phyloP scores from a whole-genome alignment of 2,329 filamentous ascomycete genomes.

The Berkeleyomyces rouxiae region DNA sequence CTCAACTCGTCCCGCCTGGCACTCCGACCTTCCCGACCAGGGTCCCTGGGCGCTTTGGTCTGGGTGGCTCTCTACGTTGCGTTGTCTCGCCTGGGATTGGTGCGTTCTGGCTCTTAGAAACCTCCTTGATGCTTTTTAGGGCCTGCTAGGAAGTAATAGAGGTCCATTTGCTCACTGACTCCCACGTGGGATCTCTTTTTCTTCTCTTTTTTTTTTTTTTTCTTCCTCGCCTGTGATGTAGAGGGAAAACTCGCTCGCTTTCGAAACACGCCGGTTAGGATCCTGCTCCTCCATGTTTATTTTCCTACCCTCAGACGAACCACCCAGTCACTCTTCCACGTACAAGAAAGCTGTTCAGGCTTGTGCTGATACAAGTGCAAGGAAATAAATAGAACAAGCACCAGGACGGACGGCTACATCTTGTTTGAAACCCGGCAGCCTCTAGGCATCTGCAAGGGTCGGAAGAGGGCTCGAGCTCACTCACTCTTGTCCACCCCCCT shows the following conservation, averaged over 20 bases:
- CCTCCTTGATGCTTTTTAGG: too few species aligned
- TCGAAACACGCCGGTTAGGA: not conserved
- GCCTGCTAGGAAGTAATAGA: too few species aligned
- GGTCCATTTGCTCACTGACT: too few species aligned
- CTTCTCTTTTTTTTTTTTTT: not conserved
- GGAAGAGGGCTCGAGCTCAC: not conserved
- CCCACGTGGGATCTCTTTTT: not conserved
- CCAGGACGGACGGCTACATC: not conserved
- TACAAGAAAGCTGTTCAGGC: not conserved
- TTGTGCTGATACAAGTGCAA: not conserved
- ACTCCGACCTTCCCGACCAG: not conserved
- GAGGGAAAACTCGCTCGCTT: not conserved
- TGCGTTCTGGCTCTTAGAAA: too few species aligned
- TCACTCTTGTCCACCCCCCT: not conserved
- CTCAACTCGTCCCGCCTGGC: not conserved
- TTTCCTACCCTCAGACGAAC: not conserved
- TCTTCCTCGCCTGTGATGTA: not conserved
- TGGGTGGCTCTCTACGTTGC: not conserved
- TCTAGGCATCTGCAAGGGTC: not conserved
- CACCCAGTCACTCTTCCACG: not conserved
- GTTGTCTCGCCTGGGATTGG: too few species aligned
- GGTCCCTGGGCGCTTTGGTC: not conserved
- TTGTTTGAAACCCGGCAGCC: conserved; percentile 1
- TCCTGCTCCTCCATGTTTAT: not conserved
- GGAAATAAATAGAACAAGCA: not conserved